These are phyloP conservation scores for Cyathus striatus DNA, from an alignment of 768 basidiomycete genomes.

Conservation along the genomic window DNA sequence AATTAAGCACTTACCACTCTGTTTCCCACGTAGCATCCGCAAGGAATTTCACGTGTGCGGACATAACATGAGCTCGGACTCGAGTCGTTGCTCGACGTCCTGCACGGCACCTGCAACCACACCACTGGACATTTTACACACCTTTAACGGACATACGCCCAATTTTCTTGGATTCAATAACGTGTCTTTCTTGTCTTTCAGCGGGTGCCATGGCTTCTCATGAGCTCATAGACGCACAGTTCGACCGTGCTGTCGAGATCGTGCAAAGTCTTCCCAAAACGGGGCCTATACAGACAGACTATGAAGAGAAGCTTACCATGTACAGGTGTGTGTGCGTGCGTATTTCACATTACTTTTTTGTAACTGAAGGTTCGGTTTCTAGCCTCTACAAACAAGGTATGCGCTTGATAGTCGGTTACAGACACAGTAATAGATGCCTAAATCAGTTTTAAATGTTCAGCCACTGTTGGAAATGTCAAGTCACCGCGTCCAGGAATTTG, in stretches of 20 bases:
- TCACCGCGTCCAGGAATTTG: constrained; percentile 77
- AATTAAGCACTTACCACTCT: no score
- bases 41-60: no score
- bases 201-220: constrained; percentile 47
- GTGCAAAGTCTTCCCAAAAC: constrained; percentile 90
- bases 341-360: constrained; percentile 1
- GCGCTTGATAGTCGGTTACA: no score
- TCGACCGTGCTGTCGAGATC: constrained; percentile 92
- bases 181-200: no score
- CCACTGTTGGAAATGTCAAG: constrained; percentile 86
- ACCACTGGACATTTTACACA: no score
- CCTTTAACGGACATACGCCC: no score
- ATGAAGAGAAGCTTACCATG: constrained; percentile 92
- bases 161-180: background rate
- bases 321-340: constrained; percentile 62
- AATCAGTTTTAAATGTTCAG: no score
- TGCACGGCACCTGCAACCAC: no score
- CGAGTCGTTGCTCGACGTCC: no score
- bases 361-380: constrained; percentile 7
- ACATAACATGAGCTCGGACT: no score
- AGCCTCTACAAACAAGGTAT: constrained; percentile 95
- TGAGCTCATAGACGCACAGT: constrained; percentile 75
- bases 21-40: no score
- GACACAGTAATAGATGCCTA: no score
- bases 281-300: constrained; percentile 92